Conservation (phyloP, 2,329 filamentous ascomycete genomes). For the Penicillium sp. region DNA sequence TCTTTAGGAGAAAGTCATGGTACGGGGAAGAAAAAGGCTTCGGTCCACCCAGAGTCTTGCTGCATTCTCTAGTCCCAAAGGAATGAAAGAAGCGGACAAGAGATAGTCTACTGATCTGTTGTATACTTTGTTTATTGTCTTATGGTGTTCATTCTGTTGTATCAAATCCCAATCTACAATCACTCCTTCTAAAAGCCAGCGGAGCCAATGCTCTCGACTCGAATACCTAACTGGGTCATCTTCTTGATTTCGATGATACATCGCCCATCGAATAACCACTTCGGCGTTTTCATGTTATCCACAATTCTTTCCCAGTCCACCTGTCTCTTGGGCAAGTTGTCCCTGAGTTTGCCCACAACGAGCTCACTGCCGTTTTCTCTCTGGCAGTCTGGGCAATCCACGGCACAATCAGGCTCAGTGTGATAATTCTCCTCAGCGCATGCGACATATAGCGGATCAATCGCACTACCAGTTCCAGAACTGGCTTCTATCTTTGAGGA, state of each 20-base stretch:
- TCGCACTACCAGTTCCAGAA: background rate
- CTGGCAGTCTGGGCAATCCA: conserved; percentile 17
- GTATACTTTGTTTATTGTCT: too few relatives aligned
- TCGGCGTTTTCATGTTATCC: conserved; percentile 11
- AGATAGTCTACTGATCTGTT: background rate
- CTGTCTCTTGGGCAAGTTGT: conserved; percentile 9
- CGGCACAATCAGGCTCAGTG: conserved; percentile 13
- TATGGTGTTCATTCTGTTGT: too few relatives aligned
- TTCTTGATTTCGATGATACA: conserved; percentile 15
- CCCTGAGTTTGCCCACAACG: background rate
- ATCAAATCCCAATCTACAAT: too few relatives aligned
- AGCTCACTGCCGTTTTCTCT: conserved; percentile 1
- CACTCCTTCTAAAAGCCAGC: background rate
- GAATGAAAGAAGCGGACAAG: background rate
- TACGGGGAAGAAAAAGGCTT: background rate
- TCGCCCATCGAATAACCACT: conserved; percentile 18
- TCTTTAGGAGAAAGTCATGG: too few relatives aligned
- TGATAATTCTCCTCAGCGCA: background rate
- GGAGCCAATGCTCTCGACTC: conserved; percentile 19
- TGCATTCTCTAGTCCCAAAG: background rate
- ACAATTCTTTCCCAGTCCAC: conserved; percentile 14
- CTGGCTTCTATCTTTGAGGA: too few relatives aligned
- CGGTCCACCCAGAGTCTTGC: background rate
- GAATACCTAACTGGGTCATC: conserved; percentile 15
- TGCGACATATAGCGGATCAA: too few relatives aligned